Base-by-base conservation (phyloP, 2,329 filamentous ascomycete genomes). In the Fusarium sp. region DNA sequence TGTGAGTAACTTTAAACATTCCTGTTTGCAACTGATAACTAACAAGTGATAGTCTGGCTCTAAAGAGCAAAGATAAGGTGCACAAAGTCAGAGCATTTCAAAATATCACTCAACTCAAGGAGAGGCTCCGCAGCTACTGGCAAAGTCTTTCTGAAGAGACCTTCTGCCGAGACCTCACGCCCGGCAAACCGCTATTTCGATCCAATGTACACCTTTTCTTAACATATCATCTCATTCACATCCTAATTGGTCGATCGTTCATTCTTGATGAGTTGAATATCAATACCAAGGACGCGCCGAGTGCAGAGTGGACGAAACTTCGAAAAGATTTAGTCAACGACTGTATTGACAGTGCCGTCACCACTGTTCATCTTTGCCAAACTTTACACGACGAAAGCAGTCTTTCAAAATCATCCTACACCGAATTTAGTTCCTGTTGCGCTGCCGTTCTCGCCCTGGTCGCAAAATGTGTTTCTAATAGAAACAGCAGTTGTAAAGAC, bases 361-460 rank as follows among this genome's bases (percentile, higher is more conserved):
- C 62, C 4, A 65, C 64, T 2, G 54, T 74, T 17, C 33, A 75
- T 13, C 60, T 75, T 6, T 75, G 73, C n/a, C 62, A 64, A 30
- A 52, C 56, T 12, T 53, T 75, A 0, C 56, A 64, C 1, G 63
- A 66, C 7, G 40, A 69, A 12, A 55, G 52, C 6, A 49, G 54
- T 8, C 69, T 75, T 14, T 75, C 73, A 2, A 70, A 68, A n/a
- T 70, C 64, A 2, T 75, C 73, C 1, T 75, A 76, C 23, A 70
- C 64, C 1, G 69, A 75, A 30, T 67, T 75, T 7, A 70, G 62
- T n/a, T 71, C 64, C 4, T 75, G 69, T 5, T 75, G 68, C 26
- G 65, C 63, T 11, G 73, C 73, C 8, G 60, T 76, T 2, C 33
- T 74, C 5, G 63, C 69, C 2, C 11, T 75, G 0, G 60, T 70